Base-by-base conservation (phyloP, 371 early-diverging fungal species). In the Syncephalis plumigaleata region DNA sequence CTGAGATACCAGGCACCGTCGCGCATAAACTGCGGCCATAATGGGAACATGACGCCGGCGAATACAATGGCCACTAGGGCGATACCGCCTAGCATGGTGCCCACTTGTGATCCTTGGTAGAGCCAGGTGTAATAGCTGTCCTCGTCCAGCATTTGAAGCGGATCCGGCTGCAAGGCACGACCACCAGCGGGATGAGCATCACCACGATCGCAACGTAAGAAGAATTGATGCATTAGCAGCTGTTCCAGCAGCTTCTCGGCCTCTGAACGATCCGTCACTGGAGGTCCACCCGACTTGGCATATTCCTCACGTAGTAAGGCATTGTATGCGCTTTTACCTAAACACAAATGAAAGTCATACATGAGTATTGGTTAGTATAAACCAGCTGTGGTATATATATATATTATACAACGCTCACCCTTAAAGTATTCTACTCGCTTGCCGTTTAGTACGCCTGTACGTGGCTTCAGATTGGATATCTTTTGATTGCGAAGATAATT, bases 11-110 rank as follows among this genome's bases (percentile, higher is more conserved):
- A 91, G 5, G 87, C 87, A 55, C 85, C 87, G 42, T 76, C 58
- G 38, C 84, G 75, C 48, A 98, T 61, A 17, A 71, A 60, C 13
- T 72, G 59, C 1, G 99, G 99, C 98, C 98, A 99, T 9, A 98
- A 78, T 39, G 96, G 95, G 78, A 95, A 99, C 79, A 99, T 75
- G 36, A 96, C 98, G 31, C 87, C 87, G 2, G 85, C 82, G 36
- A 98, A 70, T 17, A 86, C 80, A 17, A 84, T 59, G 8, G 72
- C 58, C 17, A 98, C 69, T 20, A 97, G 63, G 4, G 68, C 75
- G 13, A 76, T 62, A 13, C 87, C 88, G 39, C 87, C 75, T 38
- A 94, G 56, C 44, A 80, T 77, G 36, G 73, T 67, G 57, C 70
- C 66, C 43, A 81, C 50, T 61, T 81, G 83, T 9, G 89, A 81